These are phyloP conservation scores for Arachis hypogaea DNA, from an alignment of 306 rosid species.

Conservation along the genomic window DNA sequence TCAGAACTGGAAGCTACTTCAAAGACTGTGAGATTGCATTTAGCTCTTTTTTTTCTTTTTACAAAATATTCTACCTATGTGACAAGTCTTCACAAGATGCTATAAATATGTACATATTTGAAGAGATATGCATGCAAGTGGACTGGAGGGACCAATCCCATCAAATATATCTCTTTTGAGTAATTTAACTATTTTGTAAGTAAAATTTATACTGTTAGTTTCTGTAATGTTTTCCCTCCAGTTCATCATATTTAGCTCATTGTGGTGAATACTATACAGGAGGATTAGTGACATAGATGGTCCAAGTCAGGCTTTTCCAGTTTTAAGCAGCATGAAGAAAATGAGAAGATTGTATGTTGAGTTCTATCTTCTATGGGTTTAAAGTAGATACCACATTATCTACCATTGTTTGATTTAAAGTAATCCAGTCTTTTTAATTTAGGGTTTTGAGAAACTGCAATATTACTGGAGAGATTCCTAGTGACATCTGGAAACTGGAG, in stretches of 20 bases:
- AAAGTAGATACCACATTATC: constrained; percentile 14
- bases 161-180: constrained; percentile 62
- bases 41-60: constrained; percentile 17
- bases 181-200: constrained; percentile 66
- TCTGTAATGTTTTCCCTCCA: not conserved
- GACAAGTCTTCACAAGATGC: constrained; percentile 1
- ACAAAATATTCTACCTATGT: constrained; percentile 21
- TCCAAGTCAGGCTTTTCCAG: constrained; percentile 74
- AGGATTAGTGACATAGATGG: constrained; percentile 74
- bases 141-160: constrained; percentile 88
- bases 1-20: constrained; percentile 68
- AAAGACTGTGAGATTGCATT: constrained; percentile 68
- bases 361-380: constrained; percentile 4
- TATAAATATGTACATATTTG: constrained; percentile 35
- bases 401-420: constrained; percentile 38
- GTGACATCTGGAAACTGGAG: constrained; percentile 64
- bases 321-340: constrained; percentile 49
- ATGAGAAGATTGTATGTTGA: constrained; percentile 64
- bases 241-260: constrained; percentile 27
- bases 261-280: constrained; percentile 47
- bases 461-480: constrained; percentile 75
- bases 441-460: constrained; percentile 89
- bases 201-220: constrained; percentile 30
- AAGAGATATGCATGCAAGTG: constrained; percentile 87
- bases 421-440: constrained; percentile 36